A percentile compares a stretch with the other conserved stretches of the same genome.
Evolutionary conservation across 2,329 filamentous ascomycete species (phyloP).

Genomic region (Pseudocercospora fuligena): DNA sequence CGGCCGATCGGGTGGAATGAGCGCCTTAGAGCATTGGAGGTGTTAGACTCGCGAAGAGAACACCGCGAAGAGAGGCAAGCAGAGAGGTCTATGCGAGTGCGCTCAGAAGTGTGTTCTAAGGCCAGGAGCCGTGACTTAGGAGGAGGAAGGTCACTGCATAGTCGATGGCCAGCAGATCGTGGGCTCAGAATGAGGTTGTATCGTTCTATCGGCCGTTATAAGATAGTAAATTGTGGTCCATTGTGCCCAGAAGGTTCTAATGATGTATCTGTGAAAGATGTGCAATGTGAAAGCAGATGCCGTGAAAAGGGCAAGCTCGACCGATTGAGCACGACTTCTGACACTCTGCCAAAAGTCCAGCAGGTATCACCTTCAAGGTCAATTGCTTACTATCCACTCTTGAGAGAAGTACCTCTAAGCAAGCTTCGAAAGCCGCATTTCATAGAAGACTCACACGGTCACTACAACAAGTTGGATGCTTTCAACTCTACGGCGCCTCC

Average conservation of each 20-base stretch:
- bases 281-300: too few relatives aligned
- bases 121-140: too few relatives aligned
- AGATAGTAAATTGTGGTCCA: too few relatives aligned
- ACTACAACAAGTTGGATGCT: neutral
- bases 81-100: too few relatives aligned
- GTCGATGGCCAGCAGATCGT: too few relatives aligned
- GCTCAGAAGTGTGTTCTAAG: too few relatives aligned
- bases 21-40: too few relatives aligned
- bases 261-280: too few relatives aligned
- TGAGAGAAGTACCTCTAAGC: neutral
- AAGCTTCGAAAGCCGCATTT: neutral
- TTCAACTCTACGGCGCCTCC: neutral
- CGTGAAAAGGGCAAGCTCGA: neutral
- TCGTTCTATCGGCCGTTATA: neutral
- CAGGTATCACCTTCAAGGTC: neutral
- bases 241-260: too few relatives aligned
- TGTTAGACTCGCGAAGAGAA: too few relatives aligned
- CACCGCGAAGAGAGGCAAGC: too few relatives aligned
- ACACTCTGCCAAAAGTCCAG: neutral
- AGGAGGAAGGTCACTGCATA: too few relatives aligned
- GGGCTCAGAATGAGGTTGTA: neutral
- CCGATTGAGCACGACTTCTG: neutral
- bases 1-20: neutral
- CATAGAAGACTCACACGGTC: neutral
- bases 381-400: neutral